phyloP scores from a whole-genome alignment of 768 basidiomycete genomes.

The Collybiopsis luxurians region DNA sequence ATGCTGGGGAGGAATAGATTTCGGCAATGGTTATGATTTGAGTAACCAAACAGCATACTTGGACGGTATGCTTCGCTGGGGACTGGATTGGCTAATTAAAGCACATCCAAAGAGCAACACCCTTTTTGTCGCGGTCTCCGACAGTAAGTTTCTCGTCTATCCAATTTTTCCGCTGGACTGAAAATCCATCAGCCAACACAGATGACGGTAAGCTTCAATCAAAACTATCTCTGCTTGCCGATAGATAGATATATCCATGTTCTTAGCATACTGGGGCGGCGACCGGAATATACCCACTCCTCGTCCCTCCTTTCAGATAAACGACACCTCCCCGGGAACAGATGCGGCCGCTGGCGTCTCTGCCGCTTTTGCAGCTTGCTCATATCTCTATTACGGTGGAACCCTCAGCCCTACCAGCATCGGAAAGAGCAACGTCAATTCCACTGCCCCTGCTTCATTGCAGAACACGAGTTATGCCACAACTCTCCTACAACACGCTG shows the following conservation, averaged over 20 bases:
- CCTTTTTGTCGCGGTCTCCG: constrained; percentile 75
- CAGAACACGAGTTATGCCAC: constrained; percentile 71
- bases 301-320: constrained; percentile 78
- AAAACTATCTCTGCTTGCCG: no score
- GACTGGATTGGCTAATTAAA: constrained; percentile 90
- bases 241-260: no score
- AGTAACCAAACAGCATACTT: constrained; percentile 89
- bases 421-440: constrained; percentile 22
- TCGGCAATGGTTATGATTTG: constrained; percentile 81
- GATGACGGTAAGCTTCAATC: no score
- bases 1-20: constrained; percentile 89
- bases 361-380: constrained; percentile 86
- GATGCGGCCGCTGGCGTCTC: constrained; percentile 84
- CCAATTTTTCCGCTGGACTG: no score
- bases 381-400: constrained; percentile 70
- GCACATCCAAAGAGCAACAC: constrained; percentile 75
- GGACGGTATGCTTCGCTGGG: constrained; percentile 90
- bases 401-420: constrained; percentile 40
- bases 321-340: constrained; percentile 79
- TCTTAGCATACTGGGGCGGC: constrained; percentile 87
- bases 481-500: constrained; percentile 70
- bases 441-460: constrained; percentile 62
- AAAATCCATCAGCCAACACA: no score
- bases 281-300: constrained; percentile 73
- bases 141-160: constrained; percentile 39